These are phyloP conservation scores for Coemansia sp. DNA, from an alignment of 192 early-diverging fungal species.

Conservation along the genomic window DNA sequence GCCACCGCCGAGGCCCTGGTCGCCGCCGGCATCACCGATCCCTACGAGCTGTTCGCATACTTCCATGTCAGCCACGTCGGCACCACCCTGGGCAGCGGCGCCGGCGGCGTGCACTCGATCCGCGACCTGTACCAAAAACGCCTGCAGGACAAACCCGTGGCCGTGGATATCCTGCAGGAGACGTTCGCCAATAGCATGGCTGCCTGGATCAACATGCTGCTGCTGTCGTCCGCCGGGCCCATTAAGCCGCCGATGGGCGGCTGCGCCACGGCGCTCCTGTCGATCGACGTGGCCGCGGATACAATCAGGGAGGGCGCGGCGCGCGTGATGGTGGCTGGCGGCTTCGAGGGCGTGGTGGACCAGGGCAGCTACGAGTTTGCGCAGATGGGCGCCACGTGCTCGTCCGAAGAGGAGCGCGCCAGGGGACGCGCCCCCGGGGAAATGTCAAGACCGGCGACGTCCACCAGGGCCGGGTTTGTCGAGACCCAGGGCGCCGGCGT, in stretches of 20 bases:
- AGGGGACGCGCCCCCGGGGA: constrained; percentile 79
- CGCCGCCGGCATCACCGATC: constrained; percentile 89
- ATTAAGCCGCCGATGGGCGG: constrained; percentile 81
- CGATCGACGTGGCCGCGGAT: constrained; percentile 88
- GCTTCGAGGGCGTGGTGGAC: constrained; percentile 90
- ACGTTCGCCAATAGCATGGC: constrained; percentile 65
- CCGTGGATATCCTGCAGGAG: constrained; percentile 93
- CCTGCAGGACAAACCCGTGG: constrained; percentile 74
- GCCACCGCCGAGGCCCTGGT: constrained; percentile 91
- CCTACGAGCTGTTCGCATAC: constrained; percentile 96
- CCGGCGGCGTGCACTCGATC: constrained; percentile 82
- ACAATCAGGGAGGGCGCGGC: constrained; percentile 88
- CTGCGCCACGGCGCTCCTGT: constrained; percentile 89
- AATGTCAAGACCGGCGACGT: constrained; percentile 88
- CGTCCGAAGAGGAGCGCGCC: constrained; percentile 75
- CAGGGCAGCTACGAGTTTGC: constrained; percentile 95
- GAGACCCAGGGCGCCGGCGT: constrained; percentile 92
- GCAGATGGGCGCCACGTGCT: constrained; percentile 97
- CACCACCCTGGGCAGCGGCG: constrained; percentile 84
- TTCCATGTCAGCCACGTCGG: constrained; percentile 93
- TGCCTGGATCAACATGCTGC: constrained; percentile 96
- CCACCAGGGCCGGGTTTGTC: constrained; percentile 91
- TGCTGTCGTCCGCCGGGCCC: constrained; percentile 88
- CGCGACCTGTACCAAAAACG: constrained; percentile 80
- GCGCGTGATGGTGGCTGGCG: constrained; percentile 90